Evolutionary conservation across 2,329 filamentous ascomycete species (phyloP), one percentile per base, ranked within the genome.

Genomic region (Chaetomium globosum): DNA sequence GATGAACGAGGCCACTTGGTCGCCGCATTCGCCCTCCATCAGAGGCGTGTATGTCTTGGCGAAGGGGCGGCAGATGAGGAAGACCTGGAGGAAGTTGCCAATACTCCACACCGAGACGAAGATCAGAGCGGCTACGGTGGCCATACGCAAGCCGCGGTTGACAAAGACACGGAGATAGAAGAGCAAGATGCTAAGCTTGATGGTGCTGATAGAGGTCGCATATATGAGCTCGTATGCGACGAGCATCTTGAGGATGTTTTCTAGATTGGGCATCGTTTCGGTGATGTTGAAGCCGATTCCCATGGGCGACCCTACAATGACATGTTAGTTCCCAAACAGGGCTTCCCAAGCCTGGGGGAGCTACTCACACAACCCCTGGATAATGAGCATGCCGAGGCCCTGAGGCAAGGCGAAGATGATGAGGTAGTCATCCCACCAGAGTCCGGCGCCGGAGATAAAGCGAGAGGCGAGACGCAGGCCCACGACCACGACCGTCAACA

Each of bases 121-220:
- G 8, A 28, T 68, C 19, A 76, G 67, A n/a, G 68, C 67, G 19
- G 71, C 63, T 56, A 73, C 74, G 30, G 75, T 74, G 3, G 73
- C 69, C 10, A 74, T 56, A 6, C 76, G 73, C 67, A 78, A 67
- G 13, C 65, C 58, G 3, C 68, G 61, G 58, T 75, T 75, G n/a
- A 74, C 74, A 56, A 79, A 78, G 7, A 81, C 73, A n/a, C 78
- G 76, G n/a, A 77, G 72, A 65, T 80, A 81, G 68, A 81, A 80
- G 48, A 74, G 72, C 49, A 80, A 64, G 36, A 81, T 77, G 56
- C 76, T 79, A 36, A 79, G 70, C 63, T 81, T 81, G 62, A 77
- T 73, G 28, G 76, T 77, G 59, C 73, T 69, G 55, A 78, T 73
- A 13, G 73, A 72, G 16, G 74, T 67, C 4, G 76, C 70, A 69